Conservation (phyloP, 2,329 filamentous ascomycete genomes). For the Torrubiellomyces zombiae region DNA sequence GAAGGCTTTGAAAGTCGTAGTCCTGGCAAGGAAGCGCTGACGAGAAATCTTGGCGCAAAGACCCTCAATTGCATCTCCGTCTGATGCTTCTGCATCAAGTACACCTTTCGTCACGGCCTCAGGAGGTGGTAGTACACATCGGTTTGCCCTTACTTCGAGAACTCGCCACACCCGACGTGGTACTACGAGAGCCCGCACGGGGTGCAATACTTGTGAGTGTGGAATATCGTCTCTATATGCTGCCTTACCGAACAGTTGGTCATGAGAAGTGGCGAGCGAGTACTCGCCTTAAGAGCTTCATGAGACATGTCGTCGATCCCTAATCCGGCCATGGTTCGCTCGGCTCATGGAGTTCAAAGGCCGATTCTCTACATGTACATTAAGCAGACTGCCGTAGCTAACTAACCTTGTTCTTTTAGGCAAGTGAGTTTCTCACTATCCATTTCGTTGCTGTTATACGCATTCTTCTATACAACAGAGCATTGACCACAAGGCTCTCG, state of each 20-base stretch:
- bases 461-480: no score
- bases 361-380: not conserved
- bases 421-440: constrained; percentile 13
- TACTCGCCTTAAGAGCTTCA: no score
- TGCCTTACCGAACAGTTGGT: no score
- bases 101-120: constrained; percentile 3
- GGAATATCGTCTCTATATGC: not conserved
- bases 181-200: constrained; percentile 20
- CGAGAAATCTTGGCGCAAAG: not conserved
- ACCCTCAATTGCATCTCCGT: not conserved
- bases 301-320: no score
- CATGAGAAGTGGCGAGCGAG: no score
- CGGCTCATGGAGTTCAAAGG: no score
- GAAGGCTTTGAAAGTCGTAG: not conserved
- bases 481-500: no score
- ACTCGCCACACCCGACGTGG: constrained; percentile 21
- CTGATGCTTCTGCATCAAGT: constrained; percentile 1
- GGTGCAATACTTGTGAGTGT: constrained; percentile 20
- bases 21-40: not conserved
- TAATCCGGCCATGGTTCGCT: no score
- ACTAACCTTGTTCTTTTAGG: constrained; percentile 8
- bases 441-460: not conserved
- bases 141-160: constrained; percentile 20
- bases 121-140: constrained; percentile 15
- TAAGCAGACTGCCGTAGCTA: not conserved